Base-by-base conservation (phyloP, 805 yeast genomes). In the Suhomyces vadensis region DNA sequence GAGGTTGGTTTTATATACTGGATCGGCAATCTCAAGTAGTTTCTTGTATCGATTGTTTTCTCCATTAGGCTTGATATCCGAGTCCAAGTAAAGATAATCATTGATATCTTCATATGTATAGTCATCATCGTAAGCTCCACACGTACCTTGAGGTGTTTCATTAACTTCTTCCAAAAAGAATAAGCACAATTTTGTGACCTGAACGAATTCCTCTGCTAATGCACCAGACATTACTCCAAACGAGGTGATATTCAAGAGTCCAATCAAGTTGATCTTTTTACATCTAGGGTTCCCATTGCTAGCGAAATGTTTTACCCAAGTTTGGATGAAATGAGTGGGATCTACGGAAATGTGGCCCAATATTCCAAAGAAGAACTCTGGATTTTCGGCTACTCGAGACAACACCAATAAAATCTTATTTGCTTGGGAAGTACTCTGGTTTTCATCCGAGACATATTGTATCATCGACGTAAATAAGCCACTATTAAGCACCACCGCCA, bases 281-380 rank as follows among this genome's bases (percentile, higher is more conserved):
- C 81, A 79, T 47, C 87, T 74, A 1, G 95, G 91, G 54, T 83
- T 89, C 33, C 85, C 86, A 44, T 87, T 76, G 47, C 79, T 78
- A 44, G 59, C 64, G 50, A 67, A 65, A 51, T 61, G 58, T 22
- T 70, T 67, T 48, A 75, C 61, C 71, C 80, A 77, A 9, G 52
- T 52, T 7, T 51, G 53, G 31, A 72, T 31, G 40, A 67, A 63
- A 17, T 45, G 50, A 7, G 48, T 37, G 5, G 33, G 31, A 51
- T 67, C 63, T 27, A 64, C 42, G 6, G 63, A 48, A 37, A 64
- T 43, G 42, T 61, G 65, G 20, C 51, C 54, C 33, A 75, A 50
- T 35, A 72, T 52, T 26, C 60, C 53, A 7, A 71, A 37, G 35
- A 77, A 69, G 16, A 63, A 48, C 6, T 60, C 61, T 2, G 74